phyloP scores from a whole-genome alignment of 495 filamentous ascomycete species.

The Saxispiralis lemnorum region DNA sequence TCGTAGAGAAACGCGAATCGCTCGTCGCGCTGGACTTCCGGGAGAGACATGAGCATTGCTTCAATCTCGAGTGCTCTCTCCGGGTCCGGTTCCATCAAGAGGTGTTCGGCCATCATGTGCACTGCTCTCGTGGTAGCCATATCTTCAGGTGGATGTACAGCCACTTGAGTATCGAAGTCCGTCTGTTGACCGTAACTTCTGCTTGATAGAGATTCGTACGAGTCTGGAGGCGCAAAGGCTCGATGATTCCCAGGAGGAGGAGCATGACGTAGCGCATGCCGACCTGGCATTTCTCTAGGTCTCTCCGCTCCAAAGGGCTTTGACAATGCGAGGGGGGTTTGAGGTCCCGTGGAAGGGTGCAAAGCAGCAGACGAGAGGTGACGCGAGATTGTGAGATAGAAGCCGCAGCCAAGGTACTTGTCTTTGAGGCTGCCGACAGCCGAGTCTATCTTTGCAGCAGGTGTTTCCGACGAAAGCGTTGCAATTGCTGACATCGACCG shows the following conservation, averaged over 20 bases:
- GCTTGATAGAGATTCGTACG: constrained; percentile 32
- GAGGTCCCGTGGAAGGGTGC: constrained; percentile 30
- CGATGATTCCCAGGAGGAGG: constrained; percentile 44
- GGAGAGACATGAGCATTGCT: constrained; percentile 72
- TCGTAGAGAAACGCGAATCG: constrained; percentile 95
- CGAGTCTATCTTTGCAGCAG: constrained; percentile 68
- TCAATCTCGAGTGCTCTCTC: constrained; percentile 48
- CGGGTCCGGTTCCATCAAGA: constrained; percentile 55
- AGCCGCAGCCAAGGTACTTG: constrained; percentile 72
- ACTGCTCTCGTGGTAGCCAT: constrained; percentile 68
- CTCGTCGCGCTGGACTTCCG: constrained; percentile 61
- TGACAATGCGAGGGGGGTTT: constrained; percentile 32
- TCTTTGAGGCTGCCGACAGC: constrained; percentile 65
- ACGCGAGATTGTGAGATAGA: constrained; percentile 61
- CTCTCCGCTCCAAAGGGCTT: constrained; percentile 71
- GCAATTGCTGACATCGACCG: constrained; percentile 71
- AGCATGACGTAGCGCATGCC: constrained; percentile 32
- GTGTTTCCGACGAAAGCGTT: constrained; percentile 67
- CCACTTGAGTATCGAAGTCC: constrained; percentile 39
- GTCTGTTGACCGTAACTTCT: not conserved
- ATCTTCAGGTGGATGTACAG: constrained; percentile 58
- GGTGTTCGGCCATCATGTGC: constrained; percentile 64
- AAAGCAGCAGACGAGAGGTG: constrained; percentile 73
- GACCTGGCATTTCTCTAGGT: constrained; percentile 33
- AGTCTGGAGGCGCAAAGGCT: constrained; percentile 65